Conservation (phyloP, 2,329 filamentous ascomycete species). For the Exophiala dermatitidis region DNA sequence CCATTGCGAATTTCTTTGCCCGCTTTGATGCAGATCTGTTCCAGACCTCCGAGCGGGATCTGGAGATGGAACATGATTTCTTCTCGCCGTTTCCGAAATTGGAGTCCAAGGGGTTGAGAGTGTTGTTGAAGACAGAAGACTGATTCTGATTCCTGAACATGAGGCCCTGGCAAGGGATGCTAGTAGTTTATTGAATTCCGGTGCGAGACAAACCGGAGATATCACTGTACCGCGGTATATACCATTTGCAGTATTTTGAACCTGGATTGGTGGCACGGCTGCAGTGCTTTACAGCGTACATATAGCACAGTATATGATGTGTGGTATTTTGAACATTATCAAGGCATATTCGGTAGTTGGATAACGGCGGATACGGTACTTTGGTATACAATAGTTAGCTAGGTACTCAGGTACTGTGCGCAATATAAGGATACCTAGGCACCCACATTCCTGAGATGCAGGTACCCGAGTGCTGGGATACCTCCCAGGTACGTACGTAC, state of each 20-base stretch:
- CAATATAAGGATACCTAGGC: background rate
- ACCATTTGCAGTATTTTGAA: too few relatives aligned
- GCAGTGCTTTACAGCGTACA: too few relatives aligned
- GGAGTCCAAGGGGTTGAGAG: constrained; percentile 27
- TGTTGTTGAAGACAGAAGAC: constrained; percentile 14
- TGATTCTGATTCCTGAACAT: background rate
- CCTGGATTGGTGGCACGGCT: too few relatives aligned
- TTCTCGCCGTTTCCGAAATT: constrained; percentile 28
- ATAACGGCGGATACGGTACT: background rate
- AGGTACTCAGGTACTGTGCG: background rate
- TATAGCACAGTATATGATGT: too few relatives aligned
- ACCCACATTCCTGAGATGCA: too few relatives aligned
- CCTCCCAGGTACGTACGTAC: too few relatives aligned
- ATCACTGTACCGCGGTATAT: too few relatives aligned
- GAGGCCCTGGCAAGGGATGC: background rate
- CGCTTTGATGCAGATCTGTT: constrained; percentile 29
- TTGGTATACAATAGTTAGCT: background rate
- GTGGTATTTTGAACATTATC: too few relatives aligned
- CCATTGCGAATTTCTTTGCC: constrained; percentile 27
- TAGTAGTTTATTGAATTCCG: too few relatives aligned
- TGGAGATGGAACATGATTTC: constrained; percentile 30
- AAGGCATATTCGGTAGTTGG: too few relatives aligned
- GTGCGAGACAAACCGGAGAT: background rate
- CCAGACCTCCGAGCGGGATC: constrained; percentile 29
- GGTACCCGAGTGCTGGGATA: too few relatives aligned